Base-by-base conservation (phyloP, 2,329 filamentous ascomycete genomes). In the Phialophora chinensis region DNA sequence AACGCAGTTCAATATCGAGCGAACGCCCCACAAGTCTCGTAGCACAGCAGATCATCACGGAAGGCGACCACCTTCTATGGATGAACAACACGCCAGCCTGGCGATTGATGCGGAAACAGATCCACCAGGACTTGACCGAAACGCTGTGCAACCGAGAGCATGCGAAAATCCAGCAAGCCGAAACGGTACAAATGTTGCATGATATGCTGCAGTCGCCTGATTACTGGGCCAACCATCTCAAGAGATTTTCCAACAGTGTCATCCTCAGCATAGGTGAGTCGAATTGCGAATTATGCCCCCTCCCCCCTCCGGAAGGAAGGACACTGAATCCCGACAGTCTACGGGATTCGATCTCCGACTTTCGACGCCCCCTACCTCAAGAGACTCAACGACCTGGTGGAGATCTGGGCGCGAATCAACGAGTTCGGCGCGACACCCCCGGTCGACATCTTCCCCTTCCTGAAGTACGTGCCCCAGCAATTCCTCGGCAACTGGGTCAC, bases 61-160 rank as follows among this genome's bases (percentile, higher is more conserved):
- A 69, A 50, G 64, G 66, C 12, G 68, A 69, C 27, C 68, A 69
- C 35, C 23, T 69, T 11, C 42, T 70, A 7, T 57, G 57, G n/a
- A 69, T 70, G 69, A 65, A 71, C 31, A 67, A 70, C 47, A 66
- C 66, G 4, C 58, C 66, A 2, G 50, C 49, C 4, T 71, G 69
- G 69, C 63, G 68, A 5, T n/a, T 64, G 29, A 60, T 67, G 50
- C 20, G 84, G n/a, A 81, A 80, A 62, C 69, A 83, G 3, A 71
- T 83, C 4, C 79, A 83, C 62, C 78, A 81, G 53, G 74, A 78
- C 62, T 76, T 83, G 50, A 83, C 77, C 69, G 82, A 84, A 70
- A 75, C 74, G 17, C 75, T 79, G 66, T 75, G 79, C 23, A 79
- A 83, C 29, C 79, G 47, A 29, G 59, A 67, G 25, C 55, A 71